Conservation (phyloP, 257 asterid genomes). For the Solanum medicagineum region DNA sequence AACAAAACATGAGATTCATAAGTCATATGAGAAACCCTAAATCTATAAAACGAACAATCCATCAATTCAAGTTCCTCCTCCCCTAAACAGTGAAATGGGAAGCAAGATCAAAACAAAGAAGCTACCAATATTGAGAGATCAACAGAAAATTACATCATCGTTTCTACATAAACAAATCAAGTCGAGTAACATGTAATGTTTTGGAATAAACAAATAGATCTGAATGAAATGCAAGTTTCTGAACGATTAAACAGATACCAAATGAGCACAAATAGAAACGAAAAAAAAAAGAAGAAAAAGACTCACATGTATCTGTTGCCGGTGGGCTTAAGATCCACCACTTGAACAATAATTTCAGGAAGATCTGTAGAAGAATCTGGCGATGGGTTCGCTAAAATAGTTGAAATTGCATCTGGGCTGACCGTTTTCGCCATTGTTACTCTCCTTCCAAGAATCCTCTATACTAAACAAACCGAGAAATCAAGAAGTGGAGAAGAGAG, state of each 20-base stretch:
- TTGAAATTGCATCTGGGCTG: constrained; percentile 59
- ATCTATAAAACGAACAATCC: background rate
- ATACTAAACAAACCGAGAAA: background rate
- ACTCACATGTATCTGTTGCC: constrained; percentile 51
- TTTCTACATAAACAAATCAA: background rate
- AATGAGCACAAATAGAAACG: background rate
- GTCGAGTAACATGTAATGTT: background rate
- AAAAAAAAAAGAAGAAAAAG: background rate
- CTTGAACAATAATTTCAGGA: constrained; percentile 64
- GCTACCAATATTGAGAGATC: too few species aligned
- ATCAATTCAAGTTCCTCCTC: background rate
- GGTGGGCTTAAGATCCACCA: constrained; percentile 58
- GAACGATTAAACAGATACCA: background rate
- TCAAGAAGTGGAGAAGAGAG: background rate
- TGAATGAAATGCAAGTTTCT: background rate
- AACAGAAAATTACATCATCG: background rate
- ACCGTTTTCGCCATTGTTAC: constrained; percentile 32
- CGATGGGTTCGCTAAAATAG: constrained; percentile 62
- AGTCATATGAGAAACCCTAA: background rate
- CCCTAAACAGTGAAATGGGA: background rate
- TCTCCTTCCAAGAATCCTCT: background rate
- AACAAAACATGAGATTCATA: background rate
- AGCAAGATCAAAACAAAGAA: background rate
- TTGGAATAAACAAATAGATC: background rate
- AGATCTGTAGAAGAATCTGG: constrained; percentile 52